Percentiles rank a stretch among this genome's conserved stretches.
Evolutionary conservation across 495 filamentous ascomycete species (phyloP).

Genomic region (Aspergillus leporis): DNA sequence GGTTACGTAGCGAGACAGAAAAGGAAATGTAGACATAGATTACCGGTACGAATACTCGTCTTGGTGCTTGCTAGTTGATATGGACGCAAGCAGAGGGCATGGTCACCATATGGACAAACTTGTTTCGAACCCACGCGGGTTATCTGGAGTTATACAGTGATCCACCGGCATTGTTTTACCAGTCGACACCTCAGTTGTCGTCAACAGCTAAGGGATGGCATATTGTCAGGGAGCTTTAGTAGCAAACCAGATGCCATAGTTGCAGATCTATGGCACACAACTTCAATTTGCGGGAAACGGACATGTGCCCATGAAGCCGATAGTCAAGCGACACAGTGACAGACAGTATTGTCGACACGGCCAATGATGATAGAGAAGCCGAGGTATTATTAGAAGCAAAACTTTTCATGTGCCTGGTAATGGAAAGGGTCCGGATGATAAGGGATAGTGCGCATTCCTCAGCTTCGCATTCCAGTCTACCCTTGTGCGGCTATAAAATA

Average conservation of each 20-base stretch:
- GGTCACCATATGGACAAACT: no score
- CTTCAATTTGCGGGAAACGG: neutral
- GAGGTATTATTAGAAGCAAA: neutral
- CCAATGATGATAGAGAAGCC: neutral
- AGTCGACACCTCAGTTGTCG: neutral
- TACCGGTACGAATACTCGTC: neutral
- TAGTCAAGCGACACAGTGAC: neutral
- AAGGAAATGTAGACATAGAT: neutral
- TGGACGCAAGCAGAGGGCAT: no score
- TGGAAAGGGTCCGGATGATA: neutral
- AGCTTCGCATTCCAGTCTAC: constrained; percentile 3
- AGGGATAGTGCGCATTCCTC: constrained; percentile 2
- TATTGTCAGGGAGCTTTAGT: neutral
- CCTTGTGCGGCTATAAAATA: neutral
- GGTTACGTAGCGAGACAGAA: neutral
- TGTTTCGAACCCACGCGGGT: no score
- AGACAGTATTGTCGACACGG: neutral
- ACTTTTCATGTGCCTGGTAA: neutral
- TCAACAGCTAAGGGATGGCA: neutral
- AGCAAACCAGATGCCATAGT: neutral
- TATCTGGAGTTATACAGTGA: neutral
- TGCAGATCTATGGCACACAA: neutral
- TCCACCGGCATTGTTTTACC: neutral
- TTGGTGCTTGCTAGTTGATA: neutral
- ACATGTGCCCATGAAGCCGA: neutral